Evolutionary conservation across 495 filamentous ascomycete genomes (phyloP).

Genomic region (Lasiosphaeris hirsuta): DNA sequence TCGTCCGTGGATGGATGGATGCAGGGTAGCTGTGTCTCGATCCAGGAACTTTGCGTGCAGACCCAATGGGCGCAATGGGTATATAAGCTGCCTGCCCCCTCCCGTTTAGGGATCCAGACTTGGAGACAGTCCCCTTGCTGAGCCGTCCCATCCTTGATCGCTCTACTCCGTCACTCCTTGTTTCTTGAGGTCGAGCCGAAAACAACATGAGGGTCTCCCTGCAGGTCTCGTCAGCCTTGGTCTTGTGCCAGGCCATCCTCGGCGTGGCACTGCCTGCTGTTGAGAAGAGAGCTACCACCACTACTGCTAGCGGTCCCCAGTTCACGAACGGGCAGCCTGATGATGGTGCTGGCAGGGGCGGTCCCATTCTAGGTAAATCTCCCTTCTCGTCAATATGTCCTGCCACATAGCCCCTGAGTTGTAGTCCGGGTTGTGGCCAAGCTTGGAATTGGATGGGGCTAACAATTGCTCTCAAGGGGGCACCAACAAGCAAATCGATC

Average conservation of each 20-base stretch:
- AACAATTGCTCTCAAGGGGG: constrained; percentile 34
- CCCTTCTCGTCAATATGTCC: too few relatives aligned
- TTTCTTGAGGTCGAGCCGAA: not conserved
- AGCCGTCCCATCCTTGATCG: not conserved
- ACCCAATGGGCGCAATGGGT: not conserved
- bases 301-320: not conserved
- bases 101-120: not conserved
- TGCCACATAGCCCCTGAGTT: too few relatives aligned
- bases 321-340: constrained; percentile 53
- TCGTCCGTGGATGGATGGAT: too few relatives aligned
- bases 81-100: not conserved
- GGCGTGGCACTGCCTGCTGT: constrained; percentile 1
- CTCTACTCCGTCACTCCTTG: not conserved
- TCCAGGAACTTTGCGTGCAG: too few relatives aligned
- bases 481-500: constrained; percentile 49
- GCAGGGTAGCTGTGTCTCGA: too few relatives aligned
- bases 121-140: not conserved
- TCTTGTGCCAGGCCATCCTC: not conserved
- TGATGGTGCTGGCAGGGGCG: constrained; percentile 53
- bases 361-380: constrained; percentile 50
- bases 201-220: constrained; percentile 8
- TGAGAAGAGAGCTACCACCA: not conserved
- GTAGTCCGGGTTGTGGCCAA: not conserved
- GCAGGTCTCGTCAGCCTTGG: constrained; percentile 4
- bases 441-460: not conserved